Evolutionary conservation across 2,329 filamentous ascomycete species (phyloP).

Genomic region (Apiospora rasikravindrae): DNA sequence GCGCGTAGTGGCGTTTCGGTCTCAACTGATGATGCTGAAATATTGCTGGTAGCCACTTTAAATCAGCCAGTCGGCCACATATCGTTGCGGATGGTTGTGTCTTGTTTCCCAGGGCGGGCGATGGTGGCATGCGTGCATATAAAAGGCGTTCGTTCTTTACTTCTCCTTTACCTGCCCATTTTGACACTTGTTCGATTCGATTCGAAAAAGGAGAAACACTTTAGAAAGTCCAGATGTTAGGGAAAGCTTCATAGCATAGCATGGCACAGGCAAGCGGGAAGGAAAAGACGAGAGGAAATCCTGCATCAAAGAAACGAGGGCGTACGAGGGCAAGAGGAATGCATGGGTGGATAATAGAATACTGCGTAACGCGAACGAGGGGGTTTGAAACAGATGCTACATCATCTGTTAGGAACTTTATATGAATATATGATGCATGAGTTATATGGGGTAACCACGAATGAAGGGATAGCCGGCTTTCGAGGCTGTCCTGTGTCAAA

Average conservation of each 20-base stretch:
- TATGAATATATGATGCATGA: conserved; percentile 14
- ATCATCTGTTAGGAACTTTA: not conserved
- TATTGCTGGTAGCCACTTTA: not conserved
- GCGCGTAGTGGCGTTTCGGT: conserved; percentile 19
- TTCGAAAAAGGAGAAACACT: not conserved
- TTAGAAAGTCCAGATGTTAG: not conserved
- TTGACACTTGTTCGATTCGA: not conserved
- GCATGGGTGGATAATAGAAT: not conserved
- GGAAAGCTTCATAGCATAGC: not conserved
- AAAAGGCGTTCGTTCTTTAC: conserved; percentile 8
- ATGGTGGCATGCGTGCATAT: conserved; percentile 1
- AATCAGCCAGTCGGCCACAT: not conserved
- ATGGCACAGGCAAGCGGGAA: not conserved
- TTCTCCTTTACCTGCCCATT: not conserved
- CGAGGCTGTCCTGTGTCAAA: not conserved
- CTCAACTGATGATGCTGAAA: not conserved
- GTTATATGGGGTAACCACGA: not conserved
- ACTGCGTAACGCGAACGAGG: not conserved
- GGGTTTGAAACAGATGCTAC: not conserved
- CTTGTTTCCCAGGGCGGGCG: not conserved
- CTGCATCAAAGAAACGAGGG: not conserved
- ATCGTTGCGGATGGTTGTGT: not conserved
- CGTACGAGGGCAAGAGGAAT: not conserved
- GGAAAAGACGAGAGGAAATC: not conserved
- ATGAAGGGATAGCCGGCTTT: not conserved